A percentile compares a stretch with the other conserved stretches of the same genome.
Conservation (phyloP, 129 eudicot genomes). For the Flaveria ramosissima region DNA sequence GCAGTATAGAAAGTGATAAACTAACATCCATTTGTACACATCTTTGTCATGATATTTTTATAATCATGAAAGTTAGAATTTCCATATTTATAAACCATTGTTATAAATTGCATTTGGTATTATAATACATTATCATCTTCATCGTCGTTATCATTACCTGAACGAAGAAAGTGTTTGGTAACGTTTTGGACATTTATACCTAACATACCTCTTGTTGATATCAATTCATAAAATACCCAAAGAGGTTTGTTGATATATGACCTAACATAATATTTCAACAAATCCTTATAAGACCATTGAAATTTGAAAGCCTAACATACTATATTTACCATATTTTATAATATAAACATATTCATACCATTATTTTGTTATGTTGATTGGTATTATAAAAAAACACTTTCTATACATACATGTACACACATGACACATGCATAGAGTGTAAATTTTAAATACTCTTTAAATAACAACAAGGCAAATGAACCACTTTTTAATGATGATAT, state of each 20-base stretch:
- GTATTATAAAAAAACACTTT: no score
- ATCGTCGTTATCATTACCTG: not conserved
- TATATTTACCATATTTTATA: not conserved
- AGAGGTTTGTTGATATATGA: slow-evolving; percentile 2
- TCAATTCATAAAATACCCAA: not conserved
- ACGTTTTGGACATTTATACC: slow-evolving; percentile 10
- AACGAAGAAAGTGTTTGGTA: not conserved
- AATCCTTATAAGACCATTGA: not conserved
- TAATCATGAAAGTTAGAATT: not conserved
- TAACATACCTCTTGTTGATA: slow-evolving; percentile 1
- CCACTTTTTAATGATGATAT: no score
- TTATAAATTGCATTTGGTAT: not conserved
- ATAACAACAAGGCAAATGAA: no score
- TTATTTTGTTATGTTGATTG: no score
- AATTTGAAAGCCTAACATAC: not conserved
- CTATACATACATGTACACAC: no score
- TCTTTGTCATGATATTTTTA: slow-evolving; percentile 10
- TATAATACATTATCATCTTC: not conserved
- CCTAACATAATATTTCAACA: slow-evolving; percentile 1
- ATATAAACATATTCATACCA: no score
- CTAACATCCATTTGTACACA: slow-evolving; percentile 2
- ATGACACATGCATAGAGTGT: no score
- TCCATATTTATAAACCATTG: not conserved
- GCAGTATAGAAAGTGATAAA: not conserved
- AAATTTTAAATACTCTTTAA: no score